Percentiles rank a stretch among this genome's conserved stretches.
These are phyloP conservation scores for Cryphonectria parasitica DNA, from an alignment of 2,329 filamentous ascomycete genomes.

Conservation along the genomic window DNA sequence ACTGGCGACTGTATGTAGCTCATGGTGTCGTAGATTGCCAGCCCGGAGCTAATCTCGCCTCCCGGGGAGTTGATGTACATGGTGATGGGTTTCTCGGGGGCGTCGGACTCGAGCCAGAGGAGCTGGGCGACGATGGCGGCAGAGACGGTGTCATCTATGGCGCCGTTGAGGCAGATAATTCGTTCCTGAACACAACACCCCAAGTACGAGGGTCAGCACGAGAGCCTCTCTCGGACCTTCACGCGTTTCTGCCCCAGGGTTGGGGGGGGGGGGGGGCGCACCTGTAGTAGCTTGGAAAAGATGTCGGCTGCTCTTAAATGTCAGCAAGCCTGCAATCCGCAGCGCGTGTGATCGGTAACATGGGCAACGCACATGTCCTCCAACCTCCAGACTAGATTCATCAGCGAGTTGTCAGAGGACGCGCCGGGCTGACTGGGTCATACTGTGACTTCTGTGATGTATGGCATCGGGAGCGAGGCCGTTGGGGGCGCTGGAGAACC, in stretches of 20 bases:
- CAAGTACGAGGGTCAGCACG: constrained; percentile 26
- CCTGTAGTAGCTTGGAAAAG: constrained; percentile 78
- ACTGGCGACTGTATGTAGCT: constrained; percentile 92
- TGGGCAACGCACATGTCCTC: constrained; percentile 68
- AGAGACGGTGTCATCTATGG: constrained; percentile 86
- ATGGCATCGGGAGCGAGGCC: constrained; percentile 59
- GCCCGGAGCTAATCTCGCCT: constrained; percentile 83
- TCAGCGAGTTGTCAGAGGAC: constrained; percentile 35
- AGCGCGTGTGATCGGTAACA: background rate
- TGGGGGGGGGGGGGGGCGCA: constrained; percentile 40
- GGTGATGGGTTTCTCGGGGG: constrained; percentile 90
- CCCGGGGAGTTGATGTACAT: constrained; percentile 98
- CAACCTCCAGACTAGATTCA: constrained; percentile 69
- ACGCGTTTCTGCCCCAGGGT: constrained; percentile 36
- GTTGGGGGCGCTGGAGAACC: constrained; percentile 34
- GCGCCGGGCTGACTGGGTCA: constrained; percentile 28
- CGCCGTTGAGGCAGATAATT: constrained; percentile 90
- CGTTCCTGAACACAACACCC: constrained; percentile 64
- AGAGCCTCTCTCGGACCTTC: constrained; percentile 22
- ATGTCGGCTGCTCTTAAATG: constrained; percentile 66
- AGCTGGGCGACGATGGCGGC: constrained; percentile 96
- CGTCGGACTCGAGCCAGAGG: constrained; percentile 96
- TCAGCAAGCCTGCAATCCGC: constrained; percentile 32
- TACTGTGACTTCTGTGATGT: constrained; percentile 61
- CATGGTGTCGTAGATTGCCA: constrained; percentile 99